phyloP scores from a whole-genome alignment of 371 early-diverging fungal genomes.

The Zopfochytrium polystomum region DNA sequence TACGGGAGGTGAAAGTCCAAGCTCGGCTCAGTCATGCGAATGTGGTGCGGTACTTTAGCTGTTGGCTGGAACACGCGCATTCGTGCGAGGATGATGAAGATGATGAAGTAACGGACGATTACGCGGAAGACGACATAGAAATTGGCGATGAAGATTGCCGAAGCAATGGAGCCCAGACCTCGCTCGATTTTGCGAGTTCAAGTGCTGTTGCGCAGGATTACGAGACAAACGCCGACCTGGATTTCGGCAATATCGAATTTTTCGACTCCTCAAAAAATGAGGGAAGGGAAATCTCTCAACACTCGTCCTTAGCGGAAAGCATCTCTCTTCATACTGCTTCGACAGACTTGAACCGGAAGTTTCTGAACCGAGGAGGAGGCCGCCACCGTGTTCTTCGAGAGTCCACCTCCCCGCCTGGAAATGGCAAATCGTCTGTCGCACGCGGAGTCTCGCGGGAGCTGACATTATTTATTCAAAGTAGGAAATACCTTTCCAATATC shows the following conservation, averaged over 20 bases:
- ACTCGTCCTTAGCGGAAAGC: not conserved
- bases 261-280: not conserved
- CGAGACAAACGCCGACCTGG: not conserved
- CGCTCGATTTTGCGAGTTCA: not conserved
- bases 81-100: slow-evolving; percentile 18
- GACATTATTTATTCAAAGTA: slow-evolving; percentile 45
- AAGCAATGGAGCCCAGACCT: not conserved
- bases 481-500: slow-evolving; percentile 2
- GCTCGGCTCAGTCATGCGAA: slow-evolving; percentile 85
- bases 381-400: not conserved
- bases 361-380: not conserved
- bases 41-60: slow-evolving; percentile 88
- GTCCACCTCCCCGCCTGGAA: not conserved
- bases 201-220: not conserved
- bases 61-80: slow-evolving; percentile 78
- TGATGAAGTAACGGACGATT: slow-evolving; percentile 24
- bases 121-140: slow-evolving; percentile 23
- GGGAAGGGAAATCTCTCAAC: not conserved
- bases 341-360: no score
- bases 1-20: slow-evolving; percentile 87
- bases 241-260: not conserved
- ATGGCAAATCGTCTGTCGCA: not conserved
- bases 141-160: not conserved
- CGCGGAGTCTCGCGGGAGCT: slow-evolving; percentile 15
- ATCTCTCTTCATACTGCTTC: slow-evolving; percentile 14